A percentile compares a stretch with the other conserved stretches of the same genome.
Evolutionary conservation across 257 asterid species (phyloP).

Genomic region (Marsdenia floribunda): DNA sequence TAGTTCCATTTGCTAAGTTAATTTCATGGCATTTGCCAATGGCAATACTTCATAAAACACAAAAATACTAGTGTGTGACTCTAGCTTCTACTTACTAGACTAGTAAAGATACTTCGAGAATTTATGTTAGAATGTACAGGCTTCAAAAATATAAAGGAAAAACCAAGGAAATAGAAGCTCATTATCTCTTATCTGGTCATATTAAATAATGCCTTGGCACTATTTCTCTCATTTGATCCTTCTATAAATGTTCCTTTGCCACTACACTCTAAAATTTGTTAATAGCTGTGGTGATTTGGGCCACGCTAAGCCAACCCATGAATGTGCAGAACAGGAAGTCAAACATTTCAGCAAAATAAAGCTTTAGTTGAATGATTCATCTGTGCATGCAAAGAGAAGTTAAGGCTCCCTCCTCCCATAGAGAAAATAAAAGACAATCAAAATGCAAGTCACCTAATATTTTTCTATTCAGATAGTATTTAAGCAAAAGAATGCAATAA

Average conservation of each 20-base stretch:
- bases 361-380: not conserved
- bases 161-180: not conserved
- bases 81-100: not conserved
- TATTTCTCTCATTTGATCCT: not conserved
- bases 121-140: not conserved
- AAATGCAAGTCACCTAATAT: not conserved
- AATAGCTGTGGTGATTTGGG: not conserved
- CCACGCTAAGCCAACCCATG: not conserved
- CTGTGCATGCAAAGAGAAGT: not conserved
- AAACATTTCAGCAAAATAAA: not conserved
- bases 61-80: no score
- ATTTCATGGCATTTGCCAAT: not conserved
- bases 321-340: not conserved
- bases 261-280: not conserved
- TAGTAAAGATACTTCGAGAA: not conserved
- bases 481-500: not conserved
- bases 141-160: not conserved
- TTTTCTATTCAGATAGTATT: not conserved
- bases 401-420: not conserved
- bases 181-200: not conserved
- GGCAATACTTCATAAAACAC: not conserved
- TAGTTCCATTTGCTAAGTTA: not conserved
- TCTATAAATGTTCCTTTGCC: not conserved
- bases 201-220: not conserved
- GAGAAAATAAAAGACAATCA: not conserved